phyloP scores from a whole-genome alignment of 441 rosid genomes.

The Brassica hybrid region DNA sequence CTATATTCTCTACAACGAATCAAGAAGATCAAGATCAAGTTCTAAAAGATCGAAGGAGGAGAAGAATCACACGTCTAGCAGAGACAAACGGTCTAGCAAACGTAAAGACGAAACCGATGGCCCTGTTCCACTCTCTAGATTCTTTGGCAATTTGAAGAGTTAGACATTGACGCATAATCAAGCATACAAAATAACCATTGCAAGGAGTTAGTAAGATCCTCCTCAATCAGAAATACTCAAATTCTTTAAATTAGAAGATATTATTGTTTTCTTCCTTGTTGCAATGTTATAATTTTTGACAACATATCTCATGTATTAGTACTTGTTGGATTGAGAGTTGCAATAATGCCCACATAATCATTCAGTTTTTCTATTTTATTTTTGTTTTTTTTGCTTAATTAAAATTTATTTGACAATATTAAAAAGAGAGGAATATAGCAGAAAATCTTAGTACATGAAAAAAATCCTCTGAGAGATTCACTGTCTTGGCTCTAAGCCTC shows the following conservation, averaged over 20 bases:
- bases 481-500: background rate
- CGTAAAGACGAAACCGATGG: conserved; percentile 64
- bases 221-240: conserved; percentile 10
- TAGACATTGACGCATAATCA: conserved; percentile 29
- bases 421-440: background rate
- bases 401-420: background rate
- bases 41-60: conserved; percentile 69
- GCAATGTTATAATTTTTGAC: conserved; percentile 30
- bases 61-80: conserved; percentile 69
- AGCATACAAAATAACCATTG: too few relatives aligned
- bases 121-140: conserved; percentile 89
- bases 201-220: too few relatives aligned
- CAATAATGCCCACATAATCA: conserved; percentile 17
- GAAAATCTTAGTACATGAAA: conserved; percentile 10
- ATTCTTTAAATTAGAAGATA: background rate
- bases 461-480: background rate
- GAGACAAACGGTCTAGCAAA: conserved; percentile 57
- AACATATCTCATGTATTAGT: conserved; percentile 18
- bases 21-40: conserved; percentile 79
- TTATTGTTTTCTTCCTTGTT: conserved; percentile 26
- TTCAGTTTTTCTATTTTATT: background rate
- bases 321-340: conserved; percentile 34
- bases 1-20: conserved; percentile 41
- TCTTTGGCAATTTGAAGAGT: conserved; percentile 76
- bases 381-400: background rate